Evolutionary conservation across 2,329 filamentous ascomycete species (phyloP).

Genomic region (Myriosclerotinia duriaeana): DNA sequence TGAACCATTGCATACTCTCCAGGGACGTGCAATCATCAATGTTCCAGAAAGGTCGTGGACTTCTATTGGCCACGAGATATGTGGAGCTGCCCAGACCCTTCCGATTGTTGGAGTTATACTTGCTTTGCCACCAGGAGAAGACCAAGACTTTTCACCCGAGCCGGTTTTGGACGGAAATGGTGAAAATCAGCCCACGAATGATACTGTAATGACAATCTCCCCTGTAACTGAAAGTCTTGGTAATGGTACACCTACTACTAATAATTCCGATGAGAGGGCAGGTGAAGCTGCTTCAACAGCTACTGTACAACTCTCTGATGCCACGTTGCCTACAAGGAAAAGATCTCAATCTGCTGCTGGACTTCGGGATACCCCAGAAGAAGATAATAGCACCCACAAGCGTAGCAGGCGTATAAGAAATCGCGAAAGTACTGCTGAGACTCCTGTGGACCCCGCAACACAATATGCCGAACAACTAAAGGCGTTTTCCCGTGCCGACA

Average conservation of each 20-base stretch:
- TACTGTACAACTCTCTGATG: constrained; percentile 32
- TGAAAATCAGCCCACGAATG: constrained; percentile 37
- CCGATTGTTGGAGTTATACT: constrained; percentile 31
- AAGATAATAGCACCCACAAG: constrained; percentile 59
- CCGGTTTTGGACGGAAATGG: not conserved
- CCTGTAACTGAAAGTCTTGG: constrained; percentile 30
- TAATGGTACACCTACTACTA: constrained; percentile 26
- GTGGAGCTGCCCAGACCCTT: constrained; percentile 28
- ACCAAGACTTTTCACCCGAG: constrained; percentile 16
- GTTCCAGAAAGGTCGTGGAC: constrained; percentile 36
- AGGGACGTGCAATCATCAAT: constrained; percentile 28
- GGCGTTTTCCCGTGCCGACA: constrained; percentile 35
- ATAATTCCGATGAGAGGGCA: constrained; percentile 29
- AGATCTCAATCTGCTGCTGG: constrained; percentile 63
- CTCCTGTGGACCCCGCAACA: constrained; percentile 52
- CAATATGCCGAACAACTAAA: constrained; percentile 56
- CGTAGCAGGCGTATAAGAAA: constrained; percentile 65
- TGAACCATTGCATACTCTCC: constrained; percentile 23
- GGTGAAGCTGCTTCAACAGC: constrained; percentile 32
- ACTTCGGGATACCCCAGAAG: constrained; percentile 54
- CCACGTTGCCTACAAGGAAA: constrained; percentile 49
- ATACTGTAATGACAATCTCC: constrained; percentile 32
- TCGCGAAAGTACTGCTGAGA: constrained; percentile 53
- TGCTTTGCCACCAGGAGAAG: constrained; percentile 30
- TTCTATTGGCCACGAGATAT: constrained; percentile 35